phyloP scores from a whole-genome alignment of 2,329 filamentous ascomycete species.

The Allantophomopsis lycopodina region DNA sequence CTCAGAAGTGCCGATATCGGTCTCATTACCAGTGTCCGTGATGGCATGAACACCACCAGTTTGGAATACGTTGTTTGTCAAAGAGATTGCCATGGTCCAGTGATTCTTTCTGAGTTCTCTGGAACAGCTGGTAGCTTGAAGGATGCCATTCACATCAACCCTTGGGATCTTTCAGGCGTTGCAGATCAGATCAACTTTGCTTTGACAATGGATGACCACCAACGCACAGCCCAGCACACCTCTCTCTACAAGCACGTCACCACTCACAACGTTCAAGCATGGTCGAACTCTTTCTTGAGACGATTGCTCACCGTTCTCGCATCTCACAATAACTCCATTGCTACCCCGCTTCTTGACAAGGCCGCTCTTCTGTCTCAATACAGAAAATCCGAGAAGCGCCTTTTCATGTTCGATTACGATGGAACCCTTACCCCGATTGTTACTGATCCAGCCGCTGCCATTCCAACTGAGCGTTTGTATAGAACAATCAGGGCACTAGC shows the following conservation, averaged over 20 bases:
- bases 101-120: constrained; percentile 94
- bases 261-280: constrained; percentile 72
- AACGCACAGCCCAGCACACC: constrained; percentile 55
- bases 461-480: constrained; percentile 75
- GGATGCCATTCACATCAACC: constrained; percentile 90
- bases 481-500: constrained; percentile 68
- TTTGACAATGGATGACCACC: constrained; percentile 57
- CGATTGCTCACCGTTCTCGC: constrained; percentile 70
- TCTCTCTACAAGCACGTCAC: constrained; percentile 75
- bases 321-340: constrained; percentile 58
- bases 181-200: constrained; percentile 73
- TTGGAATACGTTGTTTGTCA: constrained; percentile 92
- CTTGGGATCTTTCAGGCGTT: constrained; percentile 80
- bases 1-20: constrained; percentile 82
- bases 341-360: constrained; percentile 73
- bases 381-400: constrained; percentile 56
- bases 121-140: constrained; percentile 78
- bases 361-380: constrained; percentile 61
- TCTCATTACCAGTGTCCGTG: constrained; percentile 86
- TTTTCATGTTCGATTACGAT: constrained; percentile 99
- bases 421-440: constrained; percentile 94
- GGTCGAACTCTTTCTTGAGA: constrained; percentile 69
- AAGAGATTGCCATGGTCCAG: constrained; percentile 69
- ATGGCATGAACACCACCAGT: constrained; percentile 97
- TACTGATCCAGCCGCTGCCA: constrained; percentile 74